These are phyloP conservation scores for Anisodus tanguticus DNA, from an alignment of 257 asterid species.

Conservation along the genomic window DNA sequence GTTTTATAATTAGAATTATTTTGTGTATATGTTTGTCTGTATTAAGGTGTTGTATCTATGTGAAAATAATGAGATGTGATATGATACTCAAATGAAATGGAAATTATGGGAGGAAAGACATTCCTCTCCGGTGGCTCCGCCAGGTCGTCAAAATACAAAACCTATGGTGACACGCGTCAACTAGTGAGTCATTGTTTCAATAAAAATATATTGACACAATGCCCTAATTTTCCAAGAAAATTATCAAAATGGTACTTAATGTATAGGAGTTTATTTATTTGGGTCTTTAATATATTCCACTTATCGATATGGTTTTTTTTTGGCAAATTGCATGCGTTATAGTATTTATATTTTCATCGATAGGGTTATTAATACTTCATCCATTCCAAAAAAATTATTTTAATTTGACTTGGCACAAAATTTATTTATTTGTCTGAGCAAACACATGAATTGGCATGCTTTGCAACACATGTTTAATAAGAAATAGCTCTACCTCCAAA, in stretches of 20 bases:
- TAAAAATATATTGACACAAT: not conserved
- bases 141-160: not conserved
- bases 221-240: not conserved
- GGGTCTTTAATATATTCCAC: too few relatives aligned
- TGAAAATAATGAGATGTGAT: not conserved
- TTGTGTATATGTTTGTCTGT: not conserved
- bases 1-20: not conserved
- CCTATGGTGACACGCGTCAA: not conserved
- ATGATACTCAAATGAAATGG: constrained; percentile 24
- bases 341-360: too few relatives aligned
- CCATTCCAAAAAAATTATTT: too few relatives aligned
- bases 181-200: not conserved
- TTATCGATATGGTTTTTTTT: too few relatives aligned
- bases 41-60: not conserved
- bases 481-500: too few relatives aligned
- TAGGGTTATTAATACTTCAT: too few relatives aligned
- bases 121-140: constrained; percentile 25
- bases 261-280: not conserved
- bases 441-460: too few relatives aligned
- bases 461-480: too few relatives aligned
- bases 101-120: not conserved
- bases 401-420: too few relatives aligned
- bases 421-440: too few relatives aligned
- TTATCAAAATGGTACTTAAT: not conserved
- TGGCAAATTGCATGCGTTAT: too few relatives aligned